Conservation (phyloP, 805 yeast species). For the Metschnikowia amazonensis region DNA sequence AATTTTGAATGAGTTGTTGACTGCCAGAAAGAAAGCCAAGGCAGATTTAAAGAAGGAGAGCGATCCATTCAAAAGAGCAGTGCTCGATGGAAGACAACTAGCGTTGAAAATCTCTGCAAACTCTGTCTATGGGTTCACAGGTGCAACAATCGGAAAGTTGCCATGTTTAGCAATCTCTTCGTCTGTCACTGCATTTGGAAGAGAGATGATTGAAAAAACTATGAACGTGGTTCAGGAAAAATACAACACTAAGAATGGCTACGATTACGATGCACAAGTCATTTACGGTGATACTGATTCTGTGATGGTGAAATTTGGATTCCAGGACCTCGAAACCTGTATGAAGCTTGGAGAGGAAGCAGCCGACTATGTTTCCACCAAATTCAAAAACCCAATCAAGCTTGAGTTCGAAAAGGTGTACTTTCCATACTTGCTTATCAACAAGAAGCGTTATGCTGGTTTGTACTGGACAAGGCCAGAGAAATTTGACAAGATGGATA, state of each 20-base stretch:
- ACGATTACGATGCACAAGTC: constrained; percentile 79
- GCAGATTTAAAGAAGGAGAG: constrained; percentile 85
- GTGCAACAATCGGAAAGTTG: constrained; percentile 95
- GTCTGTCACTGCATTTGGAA: constrained; percentile 91
- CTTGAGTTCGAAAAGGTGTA: constrained; percentile 96
- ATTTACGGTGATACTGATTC: constrained; percentile 99
- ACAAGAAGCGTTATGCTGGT: constrained; percentile 97
- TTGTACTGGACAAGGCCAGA: constrained; percentile 90
- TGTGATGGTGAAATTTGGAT: constrained; percentile 97
- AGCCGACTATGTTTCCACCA: constrained; percentile 77
- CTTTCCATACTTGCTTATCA: constrained; percentile 88
- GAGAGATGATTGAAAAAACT: constrained; percentile 93
- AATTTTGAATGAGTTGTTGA: constrained; percentile 78
- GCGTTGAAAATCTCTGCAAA: constrained; percentile 96
- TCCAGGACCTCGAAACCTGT: constrained; percentile 69
- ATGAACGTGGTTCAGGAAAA: constrained; percentile 78
- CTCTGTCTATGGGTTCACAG: constrained; percentile 98
- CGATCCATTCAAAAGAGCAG: constrained; percentile 91
- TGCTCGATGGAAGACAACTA: constrained; percentile 92
- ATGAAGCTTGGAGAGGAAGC: constrained; percentile 95
- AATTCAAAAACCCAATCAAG: constrained; percentile 82
- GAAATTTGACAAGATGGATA: constrained; percentile 95
- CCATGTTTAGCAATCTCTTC: constrained; percentile 97
- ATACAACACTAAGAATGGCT: constrained; percentile 80
- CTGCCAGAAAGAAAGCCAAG: constrained; percentile 92